Evolutionary conservation across 2,329 filamentous ascomycete species (phyloP), one percentile per base, ranked within the genome.

Genomic region (Aspergillus calidoustus): DNA sequence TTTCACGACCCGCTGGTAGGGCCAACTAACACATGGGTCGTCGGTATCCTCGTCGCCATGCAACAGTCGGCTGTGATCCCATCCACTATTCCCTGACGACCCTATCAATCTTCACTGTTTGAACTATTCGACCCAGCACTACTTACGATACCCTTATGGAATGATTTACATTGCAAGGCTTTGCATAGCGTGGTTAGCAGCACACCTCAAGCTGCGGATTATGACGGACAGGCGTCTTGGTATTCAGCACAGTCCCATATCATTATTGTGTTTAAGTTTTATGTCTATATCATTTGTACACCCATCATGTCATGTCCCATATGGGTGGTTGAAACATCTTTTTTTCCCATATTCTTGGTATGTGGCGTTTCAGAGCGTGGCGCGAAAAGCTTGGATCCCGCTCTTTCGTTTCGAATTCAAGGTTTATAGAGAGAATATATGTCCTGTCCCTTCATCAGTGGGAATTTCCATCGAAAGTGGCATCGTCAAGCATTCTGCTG

Each of bases 171-270:
- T 68, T 65, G 64, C 64, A 69, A 68, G 68, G 68, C 69, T 71
- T 76, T 77, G 74, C 76, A 77, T 77, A 77, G 74, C 75, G 74
- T 68, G 74, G 73, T 73, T 71, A 71, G 74, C 72, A 74, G 74
- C 72, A 73, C 72, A 65, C 59, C 72, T 68, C 68, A 67, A 71
- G 67, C 69, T 74, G 67, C 68, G 70, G 68, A 71, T 76, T 68
- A 73, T 70, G 70, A 72, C 62, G 67, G 63, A 69, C 66, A 66
- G 74, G 74, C 72, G 75, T 77, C 74, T 69, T 69, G 65, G 66
- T 66, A 68, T 65, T 66, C 59, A 68, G 63, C 69, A 68, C 46
- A 63, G 51, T 60, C 30, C 58, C 54, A 57, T 63, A 59, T 63
- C 38, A 34, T 58, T 50, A 54, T 60, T 44, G 59, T 57, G 53